A percentile compares a stretch with the other conserved stretches of the same genome.
These are phyloP conservation scores for Dryas integrifolia DNA, from an alignment of 331 rosid genomes.

Conservation along the genomic window DNA sequence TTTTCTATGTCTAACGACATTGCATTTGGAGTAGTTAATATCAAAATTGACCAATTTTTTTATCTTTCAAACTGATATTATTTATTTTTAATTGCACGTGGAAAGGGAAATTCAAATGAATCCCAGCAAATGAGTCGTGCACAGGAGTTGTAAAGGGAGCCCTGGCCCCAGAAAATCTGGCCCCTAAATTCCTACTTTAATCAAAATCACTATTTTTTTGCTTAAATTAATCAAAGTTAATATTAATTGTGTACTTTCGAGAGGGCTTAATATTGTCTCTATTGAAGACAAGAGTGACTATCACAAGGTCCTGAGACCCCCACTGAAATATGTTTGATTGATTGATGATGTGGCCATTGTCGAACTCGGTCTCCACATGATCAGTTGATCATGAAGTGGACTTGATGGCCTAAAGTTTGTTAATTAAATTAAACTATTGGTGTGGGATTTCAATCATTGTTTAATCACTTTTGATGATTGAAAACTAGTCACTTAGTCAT, in stretches of 20 bases:
- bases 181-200: constrained; percentile 19
- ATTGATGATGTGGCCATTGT: constrained; percentile 16
- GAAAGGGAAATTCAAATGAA: not conserved
- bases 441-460: constrained; percentile 13
- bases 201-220: not conserved
- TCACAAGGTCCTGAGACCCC: constrained; percentile 25
- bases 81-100: constrained; percentile 25
- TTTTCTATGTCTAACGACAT: constrained; percentile 35
- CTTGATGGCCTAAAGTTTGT: constrained; percentile 6
- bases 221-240: constrained; percentile 2
- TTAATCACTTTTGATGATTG: constrained; percentile 7
- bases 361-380: constrained; percentile 28
- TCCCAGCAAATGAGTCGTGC: constrained; percentile 31
- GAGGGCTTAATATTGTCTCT: constrained; percentile 26
- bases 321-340: constrained; percentile 10
- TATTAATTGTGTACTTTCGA: not conserved
- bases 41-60: constrained; percentile 9
- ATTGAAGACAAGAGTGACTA: constrained; percentile 32
- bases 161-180: constrained; percentile 39
- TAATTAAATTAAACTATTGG: not conserved
- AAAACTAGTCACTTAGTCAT: no score
- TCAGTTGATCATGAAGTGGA: constrained; percentile 16
- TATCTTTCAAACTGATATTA: constrained; percentile 6
- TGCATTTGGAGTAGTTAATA: constrained; percentile 33
- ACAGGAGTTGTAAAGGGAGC: constrained; percentile 29